A percentile compares a stretch with the other conserved stretches of the same genome.
phyloP scores from a whole-genome alignment of 306 rosid species.

The Vicia sativa region DNA sequence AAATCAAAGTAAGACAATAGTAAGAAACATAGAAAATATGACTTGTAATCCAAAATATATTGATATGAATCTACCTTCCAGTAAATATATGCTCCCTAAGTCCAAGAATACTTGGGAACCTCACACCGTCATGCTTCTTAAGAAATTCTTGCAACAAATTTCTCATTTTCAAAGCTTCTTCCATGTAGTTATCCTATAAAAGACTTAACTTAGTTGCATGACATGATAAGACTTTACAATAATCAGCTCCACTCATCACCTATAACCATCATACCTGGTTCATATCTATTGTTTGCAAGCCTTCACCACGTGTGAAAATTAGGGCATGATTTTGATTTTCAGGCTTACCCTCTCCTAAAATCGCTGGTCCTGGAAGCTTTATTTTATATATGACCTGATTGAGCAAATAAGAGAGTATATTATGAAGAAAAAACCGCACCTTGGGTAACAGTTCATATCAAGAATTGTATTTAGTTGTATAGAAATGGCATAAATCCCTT shows the following conservation, averaged over 20 bases:
- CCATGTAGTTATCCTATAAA: slow-evolving; percentile 94
- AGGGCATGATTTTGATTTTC: slow-evolving; percentile 99
- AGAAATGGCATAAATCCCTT: background rate
- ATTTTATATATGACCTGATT: slow-evolving; percentile 83
- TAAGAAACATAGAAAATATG: slow-evolving; percentile 33
- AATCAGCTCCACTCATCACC: background rate
- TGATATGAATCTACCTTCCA: slow-evolving; percentile 64
- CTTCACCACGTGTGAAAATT: slow-evolving; percentile 97
- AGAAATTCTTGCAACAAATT: slow-evolving; percentile 94
- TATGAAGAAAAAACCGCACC: background rate
- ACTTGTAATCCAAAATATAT: slow-evolving; percentile 5
- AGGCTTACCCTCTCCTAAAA: slow-evolving; percentile 99
- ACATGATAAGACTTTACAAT: slow-evolving; percentile 16
- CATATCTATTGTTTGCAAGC: slow-evolving; percentile 96
- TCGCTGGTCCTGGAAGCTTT: slow-evolving; percentile 97
- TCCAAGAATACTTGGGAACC: slow-evolving; percentile 90
- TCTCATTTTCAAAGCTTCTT: slow-evolving; percentile 98
- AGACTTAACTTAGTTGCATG: slow-evolving; percentile 28
- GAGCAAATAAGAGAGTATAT: slow-evolving; percentile 27
- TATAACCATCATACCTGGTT: slow-evolving; percentile 69
- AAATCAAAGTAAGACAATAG: slow-evolving; percentile 45
- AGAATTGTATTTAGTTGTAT: slow-evolving; percentile 15
- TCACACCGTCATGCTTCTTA: slow-evolving; percentile 86
- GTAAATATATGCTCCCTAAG: slow-evolving; percentile 98
- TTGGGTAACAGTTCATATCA: slow-evolving; percentile 7